A percentile compares a stretch with the other conserved stretches of the same genome.
Conservation (phyloP, 2,329 filamentous ascomycete species). For the Apiospora phragmitis region DNA sequence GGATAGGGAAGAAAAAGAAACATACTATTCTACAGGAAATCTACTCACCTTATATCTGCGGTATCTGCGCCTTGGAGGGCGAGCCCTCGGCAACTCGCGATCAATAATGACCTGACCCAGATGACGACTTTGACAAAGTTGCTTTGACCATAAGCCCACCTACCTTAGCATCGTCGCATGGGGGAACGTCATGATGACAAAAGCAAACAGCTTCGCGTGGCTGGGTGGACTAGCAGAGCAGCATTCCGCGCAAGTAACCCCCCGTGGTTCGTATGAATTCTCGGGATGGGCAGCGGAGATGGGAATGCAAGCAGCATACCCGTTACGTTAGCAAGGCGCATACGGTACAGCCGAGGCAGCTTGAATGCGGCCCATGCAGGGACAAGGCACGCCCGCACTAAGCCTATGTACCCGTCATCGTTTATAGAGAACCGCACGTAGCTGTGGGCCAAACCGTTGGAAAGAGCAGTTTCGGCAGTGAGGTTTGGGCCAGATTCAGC, state of each 20-base stretch:
- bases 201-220: not conserved
- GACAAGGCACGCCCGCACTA: not conserved
- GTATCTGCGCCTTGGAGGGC: not conserved
- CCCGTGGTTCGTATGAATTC: not conserved
- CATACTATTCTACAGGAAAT: too few species aligned
- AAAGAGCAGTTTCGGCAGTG: not conserved
- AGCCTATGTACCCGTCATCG: constrained; percentile 8
- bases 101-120: not conserved
- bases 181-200: not conserved
- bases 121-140: not conserved
- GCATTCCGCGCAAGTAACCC: not conserved
- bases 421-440: not conserved
- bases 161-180: not conserved
- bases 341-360: not conserved
- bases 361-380: constrained; percentile 2
- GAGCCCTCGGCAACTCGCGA: not conserved
- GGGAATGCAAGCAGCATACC: not conserved
- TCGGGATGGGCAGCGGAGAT: not conserved
- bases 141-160: not conserved
- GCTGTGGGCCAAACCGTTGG: not conserved
- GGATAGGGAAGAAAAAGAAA: not conserved
- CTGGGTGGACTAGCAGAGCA: not conserved
- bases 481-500: not conserved
- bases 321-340: not conserved
- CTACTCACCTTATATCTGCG: not conserved